Base-by-base conservation (phyloP, 257 asterid species). In the Paraleonurus japonicus region DNA sequence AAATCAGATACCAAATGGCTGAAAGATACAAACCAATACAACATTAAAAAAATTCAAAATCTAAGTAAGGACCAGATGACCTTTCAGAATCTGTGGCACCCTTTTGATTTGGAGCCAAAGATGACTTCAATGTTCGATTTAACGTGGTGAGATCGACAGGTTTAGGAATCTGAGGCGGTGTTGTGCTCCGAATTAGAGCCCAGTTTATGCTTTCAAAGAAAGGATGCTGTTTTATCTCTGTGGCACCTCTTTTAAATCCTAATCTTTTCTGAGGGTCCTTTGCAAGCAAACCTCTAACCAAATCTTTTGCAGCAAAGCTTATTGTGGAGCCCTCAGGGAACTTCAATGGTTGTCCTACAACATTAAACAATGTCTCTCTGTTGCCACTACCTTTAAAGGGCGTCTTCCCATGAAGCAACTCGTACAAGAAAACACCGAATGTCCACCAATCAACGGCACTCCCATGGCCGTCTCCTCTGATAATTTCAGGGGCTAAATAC, bases 391-490 rank as follows among this genome's bases (percentile, higher is more conserved):
- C 98, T 70, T 89, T 92, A 63, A 89, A 92, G 3, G 98, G 98
- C 7, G 96, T 92, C 83, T 81, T 92, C 58, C 98, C 98, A 4
- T 90, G 90, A 12, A 90, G 83, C 84, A 93, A 69, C 57, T 92
- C 98, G n/a, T 84, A 92, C 81, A 92, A 71, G 86, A 90, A 90
- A 15, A 92, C 80, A 3, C 98, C 98, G 13, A 88, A 86, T 0
- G 96, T 93, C 98, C 98, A 90, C 98, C 98, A 93, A 61, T 93
- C 98, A n/a, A 90, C 98, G 1, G 97, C 81, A 39, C 98, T 93
- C 45, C 98, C 97, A 51, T 93, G 98, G 22, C 98, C 97, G n/a
- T 93, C 97, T 70, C 98, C 98, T 81, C 95, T 83, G 19, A 93
- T 81, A 16, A 92, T 92, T 60, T 92, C 98, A 0, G 98, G 98